Conservation (phyloP, 2,329 filamentous ascomycete species). For the Xylariaceae sp. region DNA sequence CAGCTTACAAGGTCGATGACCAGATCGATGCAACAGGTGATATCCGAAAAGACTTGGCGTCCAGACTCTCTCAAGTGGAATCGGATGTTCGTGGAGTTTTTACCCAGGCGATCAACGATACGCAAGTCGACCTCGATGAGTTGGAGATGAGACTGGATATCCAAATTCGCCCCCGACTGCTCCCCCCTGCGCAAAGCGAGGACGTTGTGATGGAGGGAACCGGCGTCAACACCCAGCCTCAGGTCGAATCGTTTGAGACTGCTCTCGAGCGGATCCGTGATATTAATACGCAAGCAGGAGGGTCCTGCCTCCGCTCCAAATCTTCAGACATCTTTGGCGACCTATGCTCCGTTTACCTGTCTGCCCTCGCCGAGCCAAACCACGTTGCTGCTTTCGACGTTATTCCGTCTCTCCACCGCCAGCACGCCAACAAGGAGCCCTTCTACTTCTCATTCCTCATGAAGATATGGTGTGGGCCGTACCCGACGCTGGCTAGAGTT, state of each 20-base stretch:
- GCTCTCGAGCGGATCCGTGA: slow-evolving; percentile 25
- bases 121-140: slow-evolving; percentile 66
- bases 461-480: slow-evolving; percentile 66
- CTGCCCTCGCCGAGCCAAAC: slow-evolving; percentile 33
- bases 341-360: slow-evolving; percentile 52
- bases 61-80: slow-evolving; percentile 55
- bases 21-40: slow-evolving; percentile 49
- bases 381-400: slow-evolving; percentile 49
- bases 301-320: slow-evolving; percentile 49
- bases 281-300: slow-evolving; percentile 34
- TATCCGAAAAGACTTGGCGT: slow-evolving; percentile 59
- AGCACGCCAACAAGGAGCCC: slow-evolving; percentile 52
- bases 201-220: slow-evolving; percentile 46
- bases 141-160: slow-evolving; percentile 71
- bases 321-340: slow-evolving; percentile 51
- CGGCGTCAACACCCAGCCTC: slow-evolving; percentile 8
- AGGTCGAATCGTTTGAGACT: slow-evolving; percentile 25
- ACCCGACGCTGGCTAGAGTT: slow-evolving; percentile 62
- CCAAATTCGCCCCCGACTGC: slow-evolving; percentile 55
- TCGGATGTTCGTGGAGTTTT: slow-evolving; percentile 59
- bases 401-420: slow-evolving; percentile 49
- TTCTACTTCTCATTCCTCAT: slow-evolving; percentile 73
- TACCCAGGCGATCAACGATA: slow-evolving; percentile 59
- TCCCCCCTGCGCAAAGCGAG: slow-evolving; percentile 45
- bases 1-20: slow-evolving; percentile 53